Conservation (phyloP, 345 rosid genomes). For the rapeseed (Brassica napus) region Da-Ae NC_063436.1:28074001-28074500, state of each 20-base stretch:
- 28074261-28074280: conserved; percentile 69
- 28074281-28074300: conserved; percentile 59
- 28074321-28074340: conserved; percentile 55
- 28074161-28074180: conserved; percentile 60
- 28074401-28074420: conserved; percentile 50
- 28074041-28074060: conserved; percentile 62
- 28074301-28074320: conserved; percentile 55
- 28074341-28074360: conserved; percentile 59
- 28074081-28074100: neutral
- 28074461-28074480: conserved; percentile 43
- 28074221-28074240: conserved; percentile 58
- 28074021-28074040: conserved; percentile 78
- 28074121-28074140: conserved; percentile 87
- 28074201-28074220: conserved; percentile 64
- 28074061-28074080: neutral
- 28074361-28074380: conserved; percentile 57
- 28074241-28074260: conserved; percentile 65
- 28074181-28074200: conserved; percentile 56
- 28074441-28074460: conserved; percentile 64
- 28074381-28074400: conserved; percentile 60
- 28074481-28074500: conserved; percentile 45
- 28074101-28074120: conserved; percentile 50
- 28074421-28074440: conserved; percentile 65
- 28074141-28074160: conserved; percentile 77
- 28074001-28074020: conserved; percentile 64